phyloP scores from a whole-genome alignment of 139 green algal species.

The Penium margaritaceum region DNA sequence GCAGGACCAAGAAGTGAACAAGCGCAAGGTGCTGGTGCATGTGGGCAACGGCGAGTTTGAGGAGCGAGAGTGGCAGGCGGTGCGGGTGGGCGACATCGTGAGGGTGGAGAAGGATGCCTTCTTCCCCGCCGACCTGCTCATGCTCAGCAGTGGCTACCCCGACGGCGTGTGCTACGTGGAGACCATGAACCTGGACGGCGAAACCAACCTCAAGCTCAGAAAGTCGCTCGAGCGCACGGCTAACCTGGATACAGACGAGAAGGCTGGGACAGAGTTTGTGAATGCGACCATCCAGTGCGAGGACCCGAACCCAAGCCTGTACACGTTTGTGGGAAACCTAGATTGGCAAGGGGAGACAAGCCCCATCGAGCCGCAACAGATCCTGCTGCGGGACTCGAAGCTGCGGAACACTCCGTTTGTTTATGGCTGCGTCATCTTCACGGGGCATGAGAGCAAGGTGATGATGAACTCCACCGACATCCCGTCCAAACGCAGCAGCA shows the following conservation, averaged over 20 bases:
- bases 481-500: slow-evolving; percentile 58
- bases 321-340: slow-evolving; percentile 65
- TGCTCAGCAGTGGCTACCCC: slow-evolving; percentile 60
- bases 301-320: slow-evolving; percentile 73
- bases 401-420: slow-evolving; percentile 75
- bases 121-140: slow-evolving; percentile 75
- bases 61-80: slow-evolving; percentile 22
- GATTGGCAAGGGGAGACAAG: slow-evolving; percentile 27
- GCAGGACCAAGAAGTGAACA: slow-evolving; percentile 54
- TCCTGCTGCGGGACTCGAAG: slow-evolving; percentile 54
- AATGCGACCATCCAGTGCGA: slow-evolving; percentile 49
- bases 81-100: slow-evolving; percentile 44
- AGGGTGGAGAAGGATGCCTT: slow-evolving; percentile 47
- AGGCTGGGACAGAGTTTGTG: too few relatives aligned
- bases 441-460: slow-evolving; percentile 72
- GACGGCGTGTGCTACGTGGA: slow-evolving; percentile 72
- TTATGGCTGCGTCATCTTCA: slow-evolving; percentile 76
- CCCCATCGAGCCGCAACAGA: slow-evolving; percentile 14
- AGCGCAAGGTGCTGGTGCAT: slow-evolving; percentile 23
- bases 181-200: slow-evolving; percentile 93
- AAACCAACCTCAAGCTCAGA: slow-evolving; percentile 92
- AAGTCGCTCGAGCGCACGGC: slow-evolving; percentile 43
- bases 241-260: slow-evolving; percentile 16
- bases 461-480: slow-evolving; percentile 68
- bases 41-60: slow-evolving; percentile 16